Conservation (phyloP, 805 yeast genomes). For the Sungouiozyma ichnusensis region DNA sequence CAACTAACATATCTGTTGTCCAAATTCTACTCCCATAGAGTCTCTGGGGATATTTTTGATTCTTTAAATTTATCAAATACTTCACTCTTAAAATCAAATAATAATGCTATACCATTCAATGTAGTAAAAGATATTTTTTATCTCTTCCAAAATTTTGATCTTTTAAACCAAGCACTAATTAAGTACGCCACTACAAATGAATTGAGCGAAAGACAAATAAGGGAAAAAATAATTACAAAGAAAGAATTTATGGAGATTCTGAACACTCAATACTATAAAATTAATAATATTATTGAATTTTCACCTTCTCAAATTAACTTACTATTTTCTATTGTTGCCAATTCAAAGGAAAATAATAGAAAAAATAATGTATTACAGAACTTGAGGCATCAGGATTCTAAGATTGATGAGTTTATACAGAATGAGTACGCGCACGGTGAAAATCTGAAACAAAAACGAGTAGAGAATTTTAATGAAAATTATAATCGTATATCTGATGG, state of each 20-base stretch:
- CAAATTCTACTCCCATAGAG: constrained; percentile 31
- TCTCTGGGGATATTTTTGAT: constrained; percentile 28
- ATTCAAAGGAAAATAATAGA: constrained; percentile 24
- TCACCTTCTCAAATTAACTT: constrained; percentile 34
- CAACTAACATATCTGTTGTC: constrained; percentile 28
- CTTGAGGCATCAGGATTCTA: constrained; percentile 18
- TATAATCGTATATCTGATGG: constrained; percentile 20
- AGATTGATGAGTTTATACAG: constrained; percentile 21
- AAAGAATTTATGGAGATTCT: constrained; percentile 28
- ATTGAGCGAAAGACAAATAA: constrained; percentile 20
- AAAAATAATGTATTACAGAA: constrained; percentile 2
- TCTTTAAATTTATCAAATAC: constrained; percentile 27
- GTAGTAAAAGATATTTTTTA: constrained; percentile 32
- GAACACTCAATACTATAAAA: constrained; percentile 31
- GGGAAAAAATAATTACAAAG: constrained; percentile 28
- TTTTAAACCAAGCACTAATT: constrained; percentile 30
- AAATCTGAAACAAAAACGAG: constrained; percentile 10
- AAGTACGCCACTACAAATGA: constrained; percentile 26
- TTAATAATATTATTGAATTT: constrained; percentile 32
- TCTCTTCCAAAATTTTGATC: constrained; percentile 32
- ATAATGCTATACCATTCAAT: constrained; percentile 28
- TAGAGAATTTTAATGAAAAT: constrained; percentile 21
- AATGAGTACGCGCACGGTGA: constrained; percentile 21
- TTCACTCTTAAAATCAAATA: constrained; percentile 19
- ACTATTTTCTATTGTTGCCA: constrained; percentile 29